Percentiles rank a stretch among this genome's conserved stretches.
These are phyloP conservation scores for Penicillium bialowiezense DNA, from an alignment of 495 filamentous ascomycete species.

Conservation along the genomic window DNA sequence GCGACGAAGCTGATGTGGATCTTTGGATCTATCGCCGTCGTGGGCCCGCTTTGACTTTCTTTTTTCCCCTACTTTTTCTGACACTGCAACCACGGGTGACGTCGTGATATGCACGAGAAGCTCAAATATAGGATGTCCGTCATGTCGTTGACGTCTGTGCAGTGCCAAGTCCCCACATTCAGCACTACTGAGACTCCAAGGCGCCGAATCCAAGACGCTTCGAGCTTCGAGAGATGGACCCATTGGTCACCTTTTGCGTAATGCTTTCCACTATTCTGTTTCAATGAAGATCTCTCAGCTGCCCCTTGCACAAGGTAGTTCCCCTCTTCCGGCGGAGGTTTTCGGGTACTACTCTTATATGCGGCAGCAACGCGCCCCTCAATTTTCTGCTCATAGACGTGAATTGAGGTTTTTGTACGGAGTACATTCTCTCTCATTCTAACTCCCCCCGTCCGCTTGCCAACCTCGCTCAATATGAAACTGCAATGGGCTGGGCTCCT, in stretches of 20 bases:
- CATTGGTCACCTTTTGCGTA: neutral
- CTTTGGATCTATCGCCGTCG: neutral
- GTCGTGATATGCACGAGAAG: neutral
- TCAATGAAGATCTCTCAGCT: neutral
- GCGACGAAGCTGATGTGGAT: neutral
- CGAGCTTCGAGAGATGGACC: neutral
- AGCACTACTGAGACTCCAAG: no score
- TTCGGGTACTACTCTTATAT: neutral
- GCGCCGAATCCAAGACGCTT: no score
- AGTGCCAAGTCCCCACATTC: neutral
- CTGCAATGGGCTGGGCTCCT: conserved; percentile 7
- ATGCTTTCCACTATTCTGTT: neutral
- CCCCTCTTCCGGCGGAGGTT: neutral
- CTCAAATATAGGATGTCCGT: neutral
- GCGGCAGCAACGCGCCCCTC: neutral
- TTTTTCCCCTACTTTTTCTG: neutral
- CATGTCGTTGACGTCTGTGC: neutral
- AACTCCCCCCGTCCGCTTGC: neutral
- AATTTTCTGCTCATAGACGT: neutral
- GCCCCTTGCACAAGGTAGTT: neutral
- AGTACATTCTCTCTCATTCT: neutral
- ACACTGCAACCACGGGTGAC: neutral
- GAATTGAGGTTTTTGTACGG: neutral
- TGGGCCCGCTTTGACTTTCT: neutral
- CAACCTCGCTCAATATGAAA: conserved; percentile 4